Percentiles rank a stretch among this genome's conserved stretches.
phyloP scores from a whole-genome alignment of 2,329 filamentous ascomycete genomes.

The Pseudogymnoascus sp. region DNA sequence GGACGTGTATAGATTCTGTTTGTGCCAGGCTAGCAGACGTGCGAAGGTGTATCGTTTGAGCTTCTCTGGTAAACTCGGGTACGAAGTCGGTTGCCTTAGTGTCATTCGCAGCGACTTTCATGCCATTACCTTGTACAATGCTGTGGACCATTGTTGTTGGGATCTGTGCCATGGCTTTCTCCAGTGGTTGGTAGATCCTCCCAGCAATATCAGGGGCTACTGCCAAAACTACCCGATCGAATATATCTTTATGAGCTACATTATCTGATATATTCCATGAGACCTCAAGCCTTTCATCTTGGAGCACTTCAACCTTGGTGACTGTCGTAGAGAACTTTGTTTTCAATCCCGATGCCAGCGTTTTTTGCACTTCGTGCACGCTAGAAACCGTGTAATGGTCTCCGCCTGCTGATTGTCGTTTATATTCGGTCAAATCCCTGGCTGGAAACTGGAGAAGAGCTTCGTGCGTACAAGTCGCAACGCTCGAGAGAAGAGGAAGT shows the following conservation, averaged over 20 bases:
- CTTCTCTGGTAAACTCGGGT: conserved; percentile 18
- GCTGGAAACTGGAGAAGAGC: conserved; percentile 46
- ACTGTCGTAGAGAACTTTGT: conserved; percentile 37
- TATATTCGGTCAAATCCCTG: conserved; percentile 45
- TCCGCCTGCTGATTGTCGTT: conserved; percentile 38
- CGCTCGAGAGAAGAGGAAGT: conserved; percentile 46
- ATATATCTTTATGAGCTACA: conserved; percentile 30
- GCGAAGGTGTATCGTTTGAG: conserved; percentile 17
- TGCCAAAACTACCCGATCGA: conserved; percentile 47
- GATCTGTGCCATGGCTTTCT: conserved; percentile 33
- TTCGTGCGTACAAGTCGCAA: conserved; percentile 48
- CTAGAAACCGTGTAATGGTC: conserved; percentile 46
- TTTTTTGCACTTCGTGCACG: conserved; percentile 42
- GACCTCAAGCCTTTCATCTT: conserved; percentile 26
- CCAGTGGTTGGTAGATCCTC: conserved; percentile 39
- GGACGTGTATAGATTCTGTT: conserved; percentile 43
- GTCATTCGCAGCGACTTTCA: conserved; percentile 20
- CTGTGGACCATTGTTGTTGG: conserved; percentile 44
- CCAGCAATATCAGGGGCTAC: conserved; percentile 48
- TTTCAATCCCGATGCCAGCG: conserved; percentile 35
- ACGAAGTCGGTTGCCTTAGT: conserved; percentile 12
- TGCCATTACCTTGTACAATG: conserved; percentile 36
- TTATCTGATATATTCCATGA: conserved; percentile 27
- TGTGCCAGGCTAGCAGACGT: conserved; percentile 19
- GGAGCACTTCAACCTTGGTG: conserved; percentile 27